A percentile compares a stretch with the other conserved stretches of the same genome.
These are phyloP conservation scores for Cyberlindnera amylophila DNA, from an alignment of 805 yeast species.

Conservation along the genomic window DNA sequence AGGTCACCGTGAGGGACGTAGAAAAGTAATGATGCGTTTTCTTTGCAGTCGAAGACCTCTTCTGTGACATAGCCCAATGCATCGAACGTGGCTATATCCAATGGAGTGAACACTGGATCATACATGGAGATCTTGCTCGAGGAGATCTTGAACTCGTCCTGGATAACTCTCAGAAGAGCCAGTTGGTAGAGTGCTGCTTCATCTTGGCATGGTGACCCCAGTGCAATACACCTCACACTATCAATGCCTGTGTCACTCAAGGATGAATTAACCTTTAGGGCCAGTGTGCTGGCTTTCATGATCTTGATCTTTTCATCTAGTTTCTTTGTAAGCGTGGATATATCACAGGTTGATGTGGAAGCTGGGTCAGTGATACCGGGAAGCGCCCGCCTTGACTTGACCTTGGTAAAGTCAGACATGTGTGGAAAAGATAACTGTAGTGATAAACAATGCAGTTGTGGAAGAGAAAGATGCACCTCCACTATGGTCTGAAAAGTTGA, in stretches of 20 bases:
- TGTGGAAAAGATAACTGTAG: background rate
- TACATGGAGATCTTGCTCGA: constrained; percentile 40
- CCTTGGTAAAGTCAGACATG: constrained; percentile 11
- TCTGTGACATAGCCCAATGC: constrained; percentile 21
- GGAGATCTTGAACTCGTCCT: constrained; percentile 23
- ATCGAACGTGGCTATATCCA: constrained; percentile 37
- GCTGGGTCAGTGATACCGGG: constrained; percentile 9
- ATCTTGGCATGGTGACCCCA: constrained; percentile 62
- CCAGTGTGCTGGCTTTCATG: constrained; percentile 28
- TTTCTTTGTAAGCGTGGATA: constrained; percentile 7
- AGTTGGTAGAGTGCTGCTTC: constrained; percentile 63
- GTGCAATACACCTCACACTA: constrained; percentile 60
- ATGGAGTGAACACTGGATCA: constrained; percentile 58
- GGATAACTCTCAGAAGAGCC: constrained; percentile 49
- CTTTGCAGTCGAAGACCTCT: constrained; percentile 4
- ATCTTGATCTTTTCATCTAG: constrained; percentile 16
- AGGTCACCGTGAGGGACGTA: constrained; percentile 79
- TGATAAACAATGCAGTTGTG: no score
- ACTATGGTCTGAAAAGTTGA: background rate
- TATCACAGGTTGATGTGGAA: background rate
- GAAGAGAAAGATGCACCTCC: background rate
- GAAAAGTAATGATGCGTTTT: constrained; percentile 35
- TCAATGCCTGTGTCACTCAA: constrained; percentile 18
- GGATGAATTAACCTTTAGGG: constrained; percentile 23
- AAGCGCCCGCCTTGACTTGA: constrained; percentile 5